These are phyloP conservation scores for Colletotrichum sp. DNA, from an alignment of 2,329 filamentous ascomycete species.

Conservation along the genomic window DNA sequence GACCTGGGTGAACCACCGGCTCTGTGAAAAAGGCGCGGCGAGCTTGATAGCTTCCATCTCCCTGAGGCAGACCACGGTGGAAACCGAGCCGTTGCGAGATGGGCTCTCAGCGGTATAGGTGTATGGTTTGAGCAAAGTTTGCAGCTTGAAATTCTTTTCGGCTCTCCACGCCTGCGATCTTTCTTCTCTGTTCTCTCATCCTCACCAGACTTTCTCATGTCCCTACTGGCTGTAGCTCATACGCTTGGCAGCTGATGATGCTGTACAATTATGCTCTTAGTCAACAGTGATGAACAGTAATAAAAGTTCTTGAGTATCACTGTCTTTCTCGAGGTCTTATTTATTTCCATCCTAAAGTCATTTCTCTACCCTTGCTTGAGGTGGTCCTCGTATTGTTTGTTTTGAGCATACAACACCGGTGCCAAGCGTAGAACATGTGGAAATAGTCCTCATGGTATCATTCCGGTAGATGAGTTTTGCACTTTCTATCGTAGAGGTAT, in stretches of 20 bases:
- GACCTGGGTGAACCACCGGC: neutral
- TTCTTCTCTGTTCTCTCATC: no score
- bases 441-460: neutral
- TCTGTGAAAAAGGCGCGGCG: neutral
- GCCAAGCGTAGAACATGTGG: neutral
- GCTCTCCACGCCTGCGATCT: no score
- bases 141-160: no score
- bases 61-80: neutral
- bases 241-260: no score
- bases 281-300: no score
- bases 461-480: neutral
- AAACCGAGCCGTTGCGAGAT: neutral
- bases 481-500: neutral
- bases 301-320: no score
- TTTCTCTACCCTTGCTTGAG: neutral
- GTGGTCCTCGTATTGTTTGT: neutral
- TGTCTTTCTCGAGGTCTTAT: no score
- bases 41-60: neutral
- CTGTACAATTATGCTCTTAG: no score
- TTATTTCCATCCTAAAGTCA: neutral
- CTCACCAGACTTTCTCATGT: no score
- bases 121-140: neutral
- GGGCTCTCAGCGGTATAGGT: neutral
- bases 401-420: neutral
- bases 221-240: no score